Conservation (phyloP, 2,329 filamentous ascomycete genomes). For the Neonectria magnoliae region DNA sequence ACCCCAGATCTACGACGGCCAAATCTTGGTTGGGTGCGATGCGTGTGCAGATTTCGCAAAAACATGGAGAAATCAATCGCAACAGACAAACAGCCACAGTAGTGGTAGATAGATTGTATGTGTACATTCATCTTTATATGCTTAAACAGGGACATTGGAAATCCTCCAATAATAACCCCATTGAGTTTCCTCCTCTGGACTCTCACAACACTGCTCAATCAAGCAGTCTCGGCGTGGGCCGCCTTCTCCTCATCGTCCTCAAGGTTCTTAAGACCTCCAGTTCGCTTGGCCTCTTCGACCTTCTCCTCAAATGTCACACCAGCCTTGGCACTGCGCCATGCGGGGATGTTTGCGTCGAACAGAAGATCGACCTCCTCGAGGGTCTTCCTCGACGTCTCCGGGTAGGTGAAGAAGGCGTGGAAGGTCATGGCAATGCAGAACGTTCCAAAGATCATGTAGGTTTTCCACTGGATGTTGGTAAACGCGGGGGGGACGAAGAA, state of each 20-base stretch:
- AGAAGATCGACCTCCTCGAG: slow-evolving; percentile 38
- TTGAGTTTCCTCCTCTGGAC: neutral
- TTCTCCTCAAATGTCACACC: slow-evolving; percentile 27
- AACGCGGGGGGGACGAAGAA: slow-evolving; percentile 52
- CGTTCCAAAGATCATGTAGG: slow-evolving; percentile 57
- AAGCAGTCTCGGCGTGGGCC: slow-evolving; percentile 34
- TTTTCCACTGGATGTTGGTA: slow-evolving; percentile 58
- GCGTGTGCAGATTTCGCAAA: neutral
- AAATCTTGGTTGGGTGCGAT: neutral
- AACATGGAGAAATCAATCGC: neutral
- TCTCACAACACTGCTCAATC: neutral
- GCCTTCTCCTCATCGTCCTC: slow-evolving; percentile 29
- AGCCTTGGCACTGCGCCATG: slow-evolving; percentile 34
- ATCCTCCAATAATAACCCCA: neutral
- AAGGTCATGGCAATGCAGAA: slow-evolving; percentile 55
- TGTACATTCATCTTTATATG: neutral
- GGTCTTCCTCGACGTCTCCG: slow-evolving; percentile 57
- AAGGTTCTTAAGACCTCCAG: slow-evolving; percentile 30
- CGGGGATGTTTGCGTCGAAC: slow-evolving; percentile 36
- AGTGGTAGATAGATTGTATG: neutral
- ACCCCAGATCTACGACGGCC: neutral
- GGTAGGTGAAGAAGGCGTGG: slow-evolving; percentile 63
- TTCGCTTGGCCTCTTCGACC: slow-evolving; percentile 34
- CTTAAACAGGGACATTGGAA: neutral
- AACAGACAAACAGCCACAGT: neutral